Conservation (phyloP, 108 stramenopile species). For the Cyclotella atomus region DNA sequence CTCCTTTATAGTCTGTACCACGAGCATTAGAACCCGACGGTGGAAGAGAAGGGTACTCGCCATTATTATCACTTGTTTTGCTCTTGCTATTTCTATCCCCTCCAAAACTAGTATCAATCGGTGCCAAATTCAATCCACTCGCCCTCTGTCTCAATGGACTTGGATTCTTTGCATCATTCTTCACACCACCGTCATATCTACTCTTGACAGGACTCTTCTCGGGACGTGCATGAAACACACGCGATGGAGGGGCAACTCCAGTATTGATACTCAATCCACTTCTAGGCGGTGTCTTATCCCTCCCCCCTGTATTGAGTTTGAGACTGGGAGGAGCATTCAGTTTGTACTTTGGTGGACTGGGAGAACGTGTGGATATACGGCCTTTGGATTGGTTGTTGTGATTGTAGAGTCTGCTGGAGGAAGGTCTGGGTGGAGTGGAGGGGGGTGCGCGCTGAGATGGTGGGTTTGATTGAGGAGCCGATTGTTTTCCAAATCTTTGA, state of each 20-base stretch:
- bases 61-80: background rate
- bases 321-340: constrained; percentile 40
- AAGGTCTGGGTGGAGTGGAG: constrained; percentile 17
- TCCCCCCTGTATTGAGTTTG: background rate
- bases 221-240: constrained; percentile 11
- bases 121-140: constrained; percentile 37
- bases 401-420: background rate
- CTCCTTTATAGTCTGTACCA: background rate
- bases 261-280: no score
- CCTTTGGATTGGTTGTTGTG: constrained; percentile 16
- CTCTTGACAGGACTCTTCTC: constrained; percentile 2
- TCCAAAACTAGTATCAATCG: constrained; percentile 42
- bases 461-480: background rate
- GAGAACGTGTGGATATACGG: background rate
- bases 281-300: background rate
- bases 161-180: background rate
- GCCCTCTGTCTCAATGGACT: constrained; percentile 37
- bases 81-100: background rate
- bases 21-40: background rate
- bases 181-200: background rate
- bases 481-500: background rate
- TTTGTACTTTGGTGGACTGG: constrained; percentile 40
- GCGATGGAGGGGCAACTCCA: constrained; percentile 13
- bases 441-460: constrained; percentile 15
- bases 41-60: background rate